Evolutionary conservation across 2,329 filamentous ascomycete genomes (phyloP).

Genomic region (Aspergillus fumigatiaffinis): DNA sequence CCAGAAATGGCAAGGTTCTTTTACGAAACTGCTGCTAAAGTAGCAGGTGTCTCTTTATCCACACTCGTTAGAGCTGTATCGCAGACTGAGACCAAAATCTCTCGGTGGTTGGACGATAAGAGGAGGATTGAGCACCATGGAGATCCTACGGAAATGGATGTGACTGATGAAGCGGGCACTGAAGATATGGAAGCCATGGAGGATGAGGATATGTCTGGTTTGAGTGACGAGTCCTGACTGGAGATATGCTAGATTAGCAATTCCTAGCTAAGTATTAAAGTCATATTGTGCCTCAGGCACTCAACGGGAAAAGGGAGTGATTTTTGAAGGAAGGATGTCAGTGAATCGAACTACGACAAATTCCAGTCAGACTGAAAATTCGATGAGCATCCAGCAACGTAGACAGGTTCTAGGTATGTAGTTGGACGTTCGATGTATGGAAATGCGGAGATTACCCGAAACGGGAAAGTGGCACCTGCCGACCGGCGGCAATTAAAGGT

Average conservation of each 20-base stretch:
- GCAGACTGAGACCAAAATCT: constrained; percentile 46
- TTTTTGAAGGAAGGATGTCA: neutral
- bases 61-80: constrained; percentile 50
- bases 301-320: neutral
- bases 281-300: neutral
- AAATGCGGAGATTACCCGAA: constrained; percentile 14
- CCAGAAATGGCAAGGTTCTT: constrained; percentile 44
- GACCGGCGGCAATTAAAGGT: neutral
- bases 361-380: neutral
- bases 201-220: constrained; percentile 10
- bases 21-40: constrained; percentile 48
- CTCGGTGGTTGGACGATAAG: constrained; percentile 34
- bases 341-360: neutral
- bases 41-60: constrained; percentile 48
- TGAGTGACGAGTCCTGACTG: constrained; percentile 2
- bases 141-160: constrained; percentile 14
- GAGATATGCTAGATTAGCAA: neutral
- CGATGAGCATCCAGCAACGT: neutral
- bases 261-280: neutral
- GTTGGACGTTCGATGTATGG: constrained; percentile 3
- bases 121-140: constrained; percentile 29
- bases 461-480: constrained; percentile 12
- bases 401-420: constrained; percentile 26
- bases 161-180: constrained; percentile 10
- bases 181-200: constrained; percentile 17